Evolutionary conservation across 1,139 yeast species (phyloP).

Genomic region (Pneumocystis carinii): DNA sequence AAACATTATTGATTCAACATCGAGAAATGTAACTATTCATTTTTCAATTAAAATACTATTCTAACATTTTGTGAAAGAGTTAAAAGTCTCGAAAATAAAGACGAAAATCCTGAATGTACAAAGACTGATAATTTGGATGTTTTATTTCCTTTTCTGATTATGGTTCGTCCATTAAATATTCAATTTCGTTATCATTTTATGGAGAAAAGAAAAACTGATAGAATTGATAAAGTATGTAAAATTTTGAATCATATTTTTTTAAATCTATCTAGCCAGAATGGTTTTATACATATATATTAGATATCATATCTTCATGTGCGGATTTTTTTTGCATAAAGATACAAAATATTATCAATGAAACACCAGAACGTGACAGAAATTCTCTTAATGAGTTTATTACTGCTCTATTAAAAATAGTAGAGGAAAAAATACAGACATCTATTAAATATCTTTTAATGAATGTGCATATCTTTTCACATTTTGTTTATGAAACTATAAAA

Average conservation of each 20-base stretch:
- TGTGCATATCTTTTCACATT: slow-evolving; percentile 43
- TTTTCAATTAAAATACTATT: too few relatives aligned
- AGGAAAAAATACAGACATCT: slow-evolving; percentile 31
- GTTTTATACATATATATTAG: slow-evolving; percentile 43
- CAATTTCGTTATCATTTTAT: slow-evolving; percentile 69
- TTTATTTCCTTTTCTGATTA: slow-evolving; percentile 44
- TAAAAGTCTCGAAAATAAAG: neutral
- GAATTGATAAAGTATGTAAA: slow-evolving; percentile 36
- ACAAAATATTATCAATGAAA: slow-evolving; percentile 19
- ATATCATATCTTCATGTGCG: slow-evolving; percentile 33
- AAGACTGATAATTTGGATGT: slow-evolving; percentile 30
- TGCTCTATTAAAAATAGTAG: slow-evolving; percentile 37
- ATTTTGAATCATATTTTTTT: neutral
- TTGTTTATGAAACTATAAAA: slow-evolving; percentile 42
- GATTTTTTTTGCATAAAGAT: slow-evolving; percentile 28
- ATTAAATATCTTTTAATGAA: slow-evolving; percentile 29
- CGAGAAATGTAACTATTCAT: neutral
- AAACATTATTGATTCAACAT: neutral
- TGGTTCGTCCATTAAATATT: slow-evolving; percentile 42
- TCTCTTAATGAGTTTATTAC: slow-evolving; percentile 40
- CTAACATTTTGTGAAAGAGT: neutral
- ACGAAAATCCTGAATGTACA: neutral
- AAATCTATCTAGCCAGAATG: slow-evolving; percentile 44
- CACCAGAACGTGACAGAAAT: slow-evolving; percentile 11
- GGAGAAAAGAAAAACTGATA: slow-evolving; percentile 43